Evolutionary conservation across 805 yeast species (phyloP), one percentile per base, ranked within the genome.

Genomic region (Ogataea dorogensis): DNA sequence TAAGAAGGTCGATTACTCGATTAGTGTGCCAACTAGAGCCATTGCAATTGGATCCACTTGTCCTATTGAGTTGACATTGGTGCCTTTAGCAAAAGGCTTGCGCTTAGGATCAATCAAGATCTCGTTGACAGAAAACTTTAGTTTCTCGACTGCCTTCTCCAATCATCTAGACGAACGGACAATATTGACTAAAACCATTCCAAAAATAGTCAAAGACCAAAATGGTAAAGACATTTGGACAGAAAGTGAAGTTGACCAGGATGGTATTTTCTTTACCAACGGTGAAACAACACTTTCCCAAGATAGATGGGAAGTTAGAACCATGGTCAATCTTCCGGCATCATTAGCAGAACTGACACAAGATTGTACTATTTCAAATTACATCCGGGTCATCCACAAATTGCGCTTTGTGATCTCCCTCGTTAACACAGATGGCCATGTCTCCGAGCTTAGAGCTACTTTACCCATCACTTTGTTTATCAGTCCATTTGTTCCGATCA

Each of bases 381-480:
- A 79, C 53, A 71, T 87, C 40, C 86, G 86, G 58, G 88, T 93
- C 10, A 76, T 95, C 38, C 98, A 93, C 64, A 89, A 88, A 62
- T 63, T 93, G 38, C 83, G 86, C 52, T 86, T 89, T 56, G 79
- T 76, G 7, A 77, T 93, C 40, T 82, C 86, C 2, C 68, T 93
- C 45, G 61, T 77, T 25, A 91, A 93, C 55, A 83, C 94, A 0
- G 97, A 88, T 58, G 96, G 96, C 3, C 98, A 91, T 55, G 79
- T 82, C 3, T 86, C 96, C 0, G 97, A 89, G 58, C 67, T 91
- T 33, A 70, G 98, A 20, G 97, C 97, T 0, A 82, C 96, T 0
- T 66, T 91, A 44, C 98, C 98, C 0, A 69, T 91, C 4, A 74
- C 52, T 3, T 31, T 63, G 7, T 63, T 63, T 37, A 51, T 63